A percentile compares a stretch with the other conserved stretches of the same genome.
These are phyloP conservation scores for Puccinia coronata DNA, from an alignment of 1,284 basidiomycete species.

Conservation along the genomic window DNA sequence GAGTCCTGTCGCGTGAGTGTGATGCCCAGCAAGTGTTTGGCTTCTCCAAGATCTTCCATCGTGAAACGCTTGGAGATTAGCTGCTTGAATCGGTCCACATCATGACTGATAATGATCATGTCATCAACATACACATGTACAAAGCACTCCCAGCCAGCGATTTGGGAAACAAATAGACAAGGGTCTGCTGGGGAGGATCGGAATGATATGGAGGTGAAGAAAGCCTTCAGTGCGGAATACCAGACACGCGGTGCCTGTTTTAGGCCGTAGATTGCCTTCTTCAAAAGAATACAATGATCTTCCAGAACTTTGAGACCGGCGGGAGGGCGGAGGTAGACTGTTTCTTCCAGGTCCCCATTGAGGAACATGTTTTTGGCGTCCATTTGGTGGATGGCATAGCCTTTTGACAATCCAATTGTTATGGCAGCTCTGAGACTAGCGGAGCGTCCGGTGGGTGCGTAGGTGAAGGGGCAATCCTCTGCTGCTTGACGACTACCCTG, in stretches of 20 bases:
- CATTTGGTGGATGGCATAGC: neutral
- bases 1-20: neutral
- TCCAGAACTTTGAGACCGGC: neutral
- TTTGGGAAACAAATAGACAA: constrained; percentile 3
- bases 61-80: neutral
- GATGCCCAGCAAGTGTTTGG: neutral
- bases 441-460: neutral
- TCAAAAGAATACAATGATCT: neutral
- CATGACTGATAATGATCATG: constrained; percentile 10
- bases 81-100: constrained; percentile 12
- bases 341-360: no score
- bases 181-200: constrained; percentile 12
- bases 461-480: neutral
- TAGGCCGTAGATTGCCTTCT: constrained; percentile 6
- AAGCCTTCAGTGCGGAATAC: no score
- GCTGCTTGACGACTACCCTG: constrained; percentile 17
- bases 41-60: constrained; percentile 14
- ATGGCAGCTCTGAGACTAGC: neutral
- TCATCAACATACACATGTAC: no score
- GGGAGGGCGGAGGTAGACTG: no score
- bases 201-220: no score
- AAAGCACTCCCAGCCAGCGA: neutral
- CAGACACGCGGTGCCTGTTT: no score
- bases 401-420: neutral
- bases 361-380: no score